These are phyloP conservation scores for Inga oerstediana DNA, from an alignment of 306 rosid species.

Conservation along the genomic window DNA sequence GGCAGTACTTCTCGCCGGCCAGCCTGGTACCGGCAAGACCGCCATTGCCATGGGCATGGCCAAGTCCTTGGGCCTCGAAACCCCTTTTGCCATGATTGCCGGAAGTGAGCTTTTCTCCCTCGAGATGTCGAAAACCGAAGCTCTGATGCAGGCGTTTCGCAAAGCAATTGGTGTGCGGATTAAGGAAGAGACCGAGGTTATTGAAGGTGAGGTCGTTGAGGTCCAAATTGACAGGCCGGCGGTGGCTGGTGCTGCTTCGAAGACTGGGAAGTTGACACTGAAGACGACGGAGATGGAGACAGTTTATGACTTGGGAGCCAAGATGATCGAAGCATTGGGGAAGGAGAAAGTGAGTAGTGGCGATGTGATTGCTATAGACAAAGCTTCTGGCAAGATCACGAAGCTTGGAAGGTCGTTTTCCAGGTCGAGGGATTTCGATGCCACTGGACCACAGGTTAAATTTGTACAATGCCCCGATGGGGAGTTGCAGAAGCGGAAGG, in stretches of 20 bases:
- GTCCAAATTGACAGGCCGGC: slow-evolving; percentile 93
- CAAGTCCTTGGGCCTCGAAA: slow-evolving; percentile 88
- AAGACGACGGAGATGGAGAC: slow-evolving; percentile 99
- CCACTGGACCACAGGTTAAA: slow-evolving; percentile 90
- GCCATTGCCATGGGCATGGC: slow-evolving; percentile 99
- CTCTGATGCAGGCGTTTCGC: slow-evolving; percentile 84
- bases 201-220: slow-evolving; percentile 97
- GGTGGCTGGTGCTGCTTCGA: slow-evolving; percentile 76
- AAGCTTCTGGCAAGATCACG: slow-evolving; percentile 90
- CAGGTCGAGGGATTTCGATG: slow-evolving; percentile 93
- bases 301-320: slow-evolving; percentile 91
- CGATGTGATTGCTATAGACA: slow-evolving; percentile 77
- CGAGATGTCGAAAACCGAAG: slow-evolving; percentile 95
- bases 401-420: slow-evolving; percentile 95
- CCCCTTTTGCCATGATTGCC: slow-evolving; percentile 96
- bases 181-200: slow-evolving; percentile 96
- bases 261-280: slow-evolving; percentile 86
- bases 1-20: slow-evolving; percentile 87
- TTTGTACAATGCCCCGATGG: slow-evolving; percentile 98
- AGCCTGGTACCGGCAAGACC: slow-evolving; percentile 96
- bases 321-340: slow-evolving; percentile 92
- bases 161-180: slow-evolving; percentile 93
- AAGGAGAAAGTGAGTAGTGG: slow-evolving; percentile 97
- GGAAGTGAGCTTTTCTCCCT: slow-evolving; percentile 96
- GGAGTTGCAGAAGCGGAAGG: slow-evolving; percentile 98